A percentile compares a stretch with the other conserved stretches of the same genome.
phyloP scores from a whole-genome alignment of 2,329 filamentous ascomycete species.

The Sclerotinia subarctica region DNA sequence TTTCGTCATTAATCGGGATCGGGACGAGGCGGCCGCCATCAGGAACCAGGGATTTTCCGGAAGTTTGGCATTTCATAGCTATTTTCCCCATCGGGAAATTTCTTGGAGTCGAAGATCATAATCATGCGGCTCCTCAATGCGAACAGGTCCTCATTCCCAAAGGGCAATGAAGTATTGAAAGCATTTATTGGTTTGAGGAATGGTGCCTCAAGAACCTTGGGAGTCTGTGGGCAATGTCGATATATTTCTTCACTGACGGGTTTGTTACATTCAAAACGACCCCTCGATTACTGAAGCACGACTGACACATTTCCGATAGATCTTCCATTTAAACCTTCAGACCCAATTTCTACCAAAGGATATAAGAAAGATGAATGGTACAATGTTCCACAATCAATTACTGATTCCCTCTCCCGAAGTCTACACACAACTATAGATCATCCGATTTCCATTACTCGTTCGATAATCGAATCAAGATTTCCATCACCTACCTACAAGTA shows the following conservation, averaged over 20 bases:
- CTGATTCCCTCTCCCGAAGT: slow-evolving; percentile 68
- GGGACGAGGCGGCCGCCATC: slow-evolving; percentile 2
- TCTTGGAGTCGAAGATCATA: not conserved
- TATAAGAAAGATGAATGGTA: slow-evolving; percentile 78
- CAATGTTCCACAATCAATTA: slow-evolving; percentile 75
- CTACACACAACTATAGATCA: slow-evolving; percentile 92
- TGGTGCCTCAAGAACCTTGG: slow-evolving; percentile 23
- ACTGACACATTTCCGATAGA: slow-evolving; percentile 8
- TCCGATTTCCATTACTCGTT: slow-evolving; percentile 83
- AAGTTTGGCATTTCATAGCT: not conserved
- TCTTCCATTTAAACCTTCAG: not conserved
- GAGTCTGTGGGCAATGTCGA: slow-evolving; percentile 33
- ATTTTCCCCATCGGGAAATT: not conserved
- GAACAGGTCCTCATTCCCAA: slow-evolving; percentile 26
- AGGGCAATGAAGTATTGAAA: slow-evolving; percentile 15
- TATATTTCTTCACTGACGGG: slow-evolving; percentile 31
- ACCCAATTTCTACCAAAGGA: slow-evolving; percentile 44
- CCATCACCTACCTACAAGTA: slow-evolving; percentile 67
- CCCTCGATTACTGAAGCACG: not conserved
- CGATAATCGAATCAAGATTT: slow-evolving; percentile 90
- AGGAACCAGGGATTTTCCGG: not conserved
- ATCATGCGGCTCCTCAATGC: slow-evolving; percentile 31
- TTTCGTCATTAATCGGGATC: slow-evolving; percentile 7
- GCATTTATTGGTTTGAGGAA: slow-evolving; percentile 32
- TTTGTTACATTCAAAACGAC: slow-evolving; percentile 21